phyloP scores from a whole-genome alignment of 306 rosid genomes.

The Gleditsia sinensis region DNA sequence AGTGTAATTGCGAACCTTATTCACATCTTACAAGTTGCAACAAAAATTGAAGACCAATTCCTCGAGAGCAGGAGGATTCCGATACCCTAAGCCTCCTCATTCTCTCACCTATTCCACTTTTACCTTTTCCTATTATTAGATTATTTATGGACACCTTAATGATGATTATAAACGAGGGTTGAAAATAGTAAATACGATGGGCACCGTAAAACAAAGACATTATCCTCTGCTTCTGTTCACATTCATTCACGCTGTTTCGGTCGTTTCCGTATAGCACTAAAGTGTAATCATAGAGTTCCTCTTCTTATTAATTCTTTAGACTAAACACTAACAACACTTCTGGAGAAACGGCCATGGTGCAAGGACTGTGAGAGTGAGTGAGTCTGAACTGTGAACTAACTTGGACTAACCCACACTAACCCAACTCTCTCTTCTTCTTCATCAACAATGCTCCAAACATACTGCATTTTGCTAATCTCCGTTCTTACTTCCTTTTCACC shows the following conservation, averaged over 20 bases:
- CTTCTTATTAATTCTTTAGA: constrained; percentile 35
- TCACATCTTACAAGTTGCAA: constrained; percentile 1
- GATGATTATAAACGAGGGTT: constrained; percentile 36
- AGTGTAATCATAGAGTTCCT: constrained; percentile 10
- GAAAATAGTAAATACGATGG: background rate
- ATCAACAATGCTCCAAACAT: constrained; percentile 51
- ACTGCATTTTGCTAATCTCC: constrained; percentile 60
- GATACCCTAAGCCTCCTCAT: background rate
- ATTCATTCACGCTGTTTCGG: constrained; percentile 15
- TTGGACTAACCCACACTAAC: constrained; percentile 2
- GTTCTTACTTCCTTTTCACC: constrained; percentile 44
- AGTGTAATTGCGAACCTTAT: background rate
- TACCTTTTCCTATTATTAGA: constrained; percentile 22
- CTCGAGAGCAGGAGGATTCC: constrained; percentile 68
- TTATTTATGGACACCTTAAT: constrained; percentile 19
- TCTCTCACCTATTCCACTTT: constrained; percentile 6
- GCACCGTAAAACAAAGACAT: background rate
- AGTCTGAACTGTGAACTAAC: constrained; percentile 10
- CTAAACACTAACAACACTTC: constrained; percentile 35
- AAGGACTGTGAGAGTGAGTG: constrained; percentile 7
- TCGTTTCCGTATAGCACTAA: background rate
- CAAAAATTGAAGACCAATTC: constrained; percentile 48
- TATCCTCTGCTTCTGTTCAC: constrained; percentile 33
- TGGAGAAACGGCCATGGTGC: constrained; percentile 26
- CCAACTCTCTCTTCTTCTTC: constrained; percentile 16